phyloP scores from a whole-genome alignment of 148 eudicot species.

The Rhododendron ferrugineum region DNA sequence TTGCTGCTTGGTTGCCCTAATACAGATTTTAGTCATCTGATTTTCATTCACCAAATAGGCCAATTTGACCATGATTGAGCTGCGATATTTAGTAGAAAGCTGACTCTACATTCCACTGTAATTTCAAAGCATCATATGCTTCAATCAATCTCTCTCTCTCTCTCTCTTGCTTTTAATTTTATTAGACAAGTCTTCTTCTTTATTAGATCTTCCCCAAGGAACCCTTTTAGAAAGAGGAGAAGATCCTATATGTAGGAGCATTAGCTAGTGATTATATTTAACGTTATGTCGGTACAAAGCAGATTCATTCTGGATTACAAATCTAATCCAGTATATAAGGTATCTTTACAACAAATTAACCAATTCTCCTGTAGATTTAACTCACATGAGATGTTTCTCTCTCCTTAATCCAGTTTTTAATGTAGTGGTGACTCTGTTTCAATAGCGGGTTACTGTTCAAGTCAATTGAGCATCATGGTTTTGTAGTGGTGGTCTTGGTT shows the following conservation, averaged over 20 bases:
- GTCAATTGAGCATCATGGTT: background rate
- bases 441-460: conserved; percentile 2
- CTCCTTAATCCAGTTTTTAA: background rate
- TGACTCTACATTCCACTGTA: conserved; percentile 43
- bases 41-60: conserved; percentile 13
- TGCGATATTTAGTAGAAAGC: conserved; percentile 22
- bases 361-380: background rate
- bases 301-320: conserved; percentile 28
- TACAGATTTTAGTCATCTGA: background rate
- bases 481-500: background rate
- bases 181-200: background rate
- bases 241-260: conserved; percentile 24
- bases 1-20: conserved; percentile 5
- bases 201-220: conserved; percentile 24
- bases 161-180: background rate
- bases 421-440: background rate
- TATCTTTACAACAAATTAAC: background rate
- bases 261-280: conserved; percentile 17
- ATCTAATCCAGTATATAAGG: background rate
- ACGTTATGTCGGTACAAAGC: conserved; percentile 18
- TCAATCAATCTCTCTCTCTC: background rate
- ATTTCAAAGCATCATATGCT: conserved; percentile 9
- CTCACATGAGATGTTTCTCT: background rate
- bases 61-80: conserved; percentile 28
- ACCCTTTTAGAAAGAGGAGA: conserved; percentile 23